phyloP scores from a whole-genome alignment of 2,329 filamentous ascomycete genomes.

The Penicillium olsonii region DNA sequence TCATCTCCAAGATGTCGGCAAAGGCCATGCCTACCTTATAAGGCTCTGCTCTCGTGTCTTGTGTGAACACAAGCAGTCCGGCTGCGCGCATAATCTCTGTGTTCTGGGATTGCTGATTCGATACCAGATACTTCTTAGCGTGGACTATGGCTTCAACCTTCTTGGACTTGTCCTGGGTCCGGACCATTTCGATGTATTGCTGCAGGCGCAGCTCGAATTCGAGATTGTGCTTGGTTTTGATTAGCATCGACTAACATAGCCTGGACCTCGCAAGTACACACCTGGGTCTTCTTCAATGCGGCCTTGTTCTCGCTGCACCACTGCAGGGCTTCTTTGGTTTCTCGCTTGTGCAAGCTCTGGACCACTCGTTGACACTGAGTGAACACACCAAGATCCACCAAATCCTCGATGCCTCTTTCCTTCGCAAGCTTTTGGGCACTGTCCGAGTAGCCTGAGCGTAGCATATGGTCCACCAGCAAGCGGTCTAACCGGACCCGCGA shows the following conservation, averaged over 20 bases:
- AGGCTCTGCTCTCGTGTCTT: slow-evolving; percentile 60
- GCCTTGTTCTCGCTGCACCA: slow-evolving; percentile 97
- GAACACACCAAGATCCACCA: slow-evolving; percentile 90
- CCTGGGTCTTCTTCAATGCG: slow-evolving; percentile 82
- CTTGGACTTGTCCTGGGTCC: slow-evolving; percentile 64
- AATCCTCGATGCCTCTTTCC: slow-evolving; percentile 72
- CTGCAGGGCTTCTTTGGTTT: slow-evolving; percentile 74
- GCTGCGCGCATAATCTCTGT: slow-evolving; percentile 71
- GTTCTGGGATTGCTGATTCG: slow-evolving; percentile 68
- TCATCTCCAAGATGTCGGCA: slow-evolving; percentile 1
- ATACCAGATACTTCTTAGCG: slow-evolving; percentile 76
- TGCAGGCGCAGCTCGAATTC: slow-evolving; percentile 93
- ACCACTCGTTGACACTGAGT: slow-evolving; percentile 77
- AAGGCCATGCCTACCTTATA: slow-evolving; percentile 54
- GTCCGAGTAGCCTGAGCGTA: slow-evolving; percentile 78
- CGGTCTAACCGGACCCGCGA: slow-evolving; percentile 77
- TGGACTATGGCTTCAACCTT: slow-evolving; percentile 76
- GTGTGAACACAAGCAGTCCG: slow-evolving; percentile 75
- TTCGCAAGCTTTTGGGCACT: slow-evolving; percentile 74
- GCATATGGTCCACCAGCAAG: slow-evolving; percentile 86
- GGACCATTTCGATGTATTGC: slow-evolving; percentile 89
- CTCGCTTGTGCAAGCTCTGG: slow-evolving; percentile 68
- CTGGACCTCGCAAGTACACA: slow-evolving; percentile 40
- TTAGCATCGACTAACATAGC: background rate
- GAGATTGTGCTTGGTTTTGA: slow-evolving; percentile 66